Percentiles rank a stretch among this genome's conserved stretches.
These are phyloP conservation scores for Ramaria sp. DNA, from an alignment of 768 basidiomycete species.

Conservation along the genomic window DNA sequence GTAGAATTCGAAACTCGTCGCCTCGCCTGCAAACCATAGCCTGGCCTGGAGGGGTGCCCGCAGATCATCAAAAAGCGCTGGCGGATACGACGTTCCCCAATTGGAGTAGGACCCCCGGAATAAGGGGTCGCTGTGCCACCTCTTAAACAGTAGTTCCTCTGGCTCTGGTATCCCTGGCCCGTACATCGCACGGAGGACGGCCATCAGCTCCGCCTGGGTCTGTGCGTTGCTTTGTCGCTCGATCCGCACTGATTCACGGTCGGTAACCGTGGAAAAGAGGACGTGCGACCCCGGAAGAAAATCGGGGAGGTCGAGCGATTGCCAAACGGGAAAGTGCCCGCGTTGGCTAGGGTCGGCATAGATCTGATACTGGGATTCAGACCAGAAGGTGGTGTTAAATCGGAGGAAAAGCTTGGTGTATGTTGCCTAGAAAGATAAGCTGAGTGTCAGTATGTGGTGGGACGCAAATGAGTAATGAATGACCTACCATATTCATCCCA, in stretches of 20 bases:
- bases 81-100: slow-evolving; percentile 54
- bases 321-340: slow-evolving; percentile 59
- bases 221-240: slow-evolving; percentile 37
- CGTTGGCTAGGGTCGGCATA: slow-evolving; percentile 22
- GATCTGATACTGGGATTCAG: slow-evolving; percentile 5
- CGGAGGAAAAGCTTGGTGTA: slow-evolving; percentile 10
- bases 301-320: slow-evolving; percentile 43
- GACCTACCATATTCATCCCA: slow-evolving; percentile 10
- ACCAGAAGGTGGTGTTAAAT: slow-evolving; percentile 10
- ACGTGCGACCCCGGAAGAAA: slow-evolving; percentile 55
- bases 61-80: slow-evolving; percentile 42
- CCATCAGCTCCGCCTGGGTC: slow-evolving; percentile 42
- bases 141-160: slow-evolving; percentile 39
- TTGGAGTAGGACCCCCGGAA: slow-evolving; percentile 58
- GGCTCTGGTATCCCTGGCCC: slow-evolving; percentile 45
- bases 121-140: slow-evolving; percentile 43
- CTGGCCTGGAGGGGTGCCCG: slow-evolving; percentile 37
- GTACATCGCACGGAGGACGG: slow-evolving; percentile 47
- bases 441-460: background rate
- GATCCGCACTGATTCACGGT: slow-evolving; percentile 49
- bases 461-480: background rate
- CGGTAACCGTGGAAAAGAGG: slow-evolving; percentile 41
- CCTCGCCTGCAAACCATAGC: slow-evolving; percentile 57
- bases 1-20: slow-evolving; percentile 44
- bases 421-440: slow-evolving; percentile 1